Conservation (phyloP, 169 alveolate species). For the Besnoitia besnoiti region DNA sequence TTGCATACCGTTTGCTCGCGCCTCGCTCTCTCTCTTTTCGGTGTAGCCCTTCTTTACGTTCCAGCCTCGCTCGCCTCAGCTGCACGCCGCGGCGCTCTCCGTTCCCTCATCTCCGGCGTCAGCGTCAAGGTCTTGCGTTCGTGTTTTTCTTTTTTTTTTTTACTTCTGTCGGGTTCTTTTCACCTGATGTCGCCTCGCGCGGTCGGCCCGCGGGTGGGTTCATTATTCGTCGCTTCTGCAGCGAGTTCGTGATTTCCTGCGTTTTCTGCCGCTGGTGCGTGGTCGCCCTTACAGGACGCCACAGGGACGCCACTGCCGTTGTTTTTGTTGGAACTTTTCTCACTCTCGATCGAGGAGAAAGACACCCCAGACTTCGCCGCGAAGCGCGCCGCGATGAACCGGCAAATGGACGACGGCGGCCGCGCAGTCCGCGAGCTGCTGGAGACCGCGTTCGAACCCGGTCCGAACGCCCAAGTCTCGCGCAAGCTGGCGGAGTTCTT, state of each 20-base stretch:
- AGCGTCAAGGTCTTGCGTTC: background rate
- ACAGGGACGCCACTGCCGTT: constrained; percentile 82
- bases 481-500: constrained; percentile 72
- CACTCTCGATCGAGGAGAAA: constrained; percentile 85
- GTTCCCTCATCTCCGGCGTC: background rate
- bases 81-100: background rate
- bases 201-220: background rate
- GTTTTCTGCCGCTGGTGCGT: background rate
- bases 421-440: constrained; percentile 78
- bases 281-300: constrained; percentile 68
- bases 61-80: too few relatives aligned
- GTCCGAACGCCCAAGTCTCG: constrained; percentile 42
- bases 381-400: constrained; percentile 81
- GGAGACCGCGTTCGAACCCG: constrained; percentile 31
- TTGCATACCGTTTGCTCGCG: background rate
- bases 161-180: background rate
- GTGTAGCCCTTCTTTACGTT: too few relatives aligned
- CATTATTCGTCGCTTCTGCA: background rate
- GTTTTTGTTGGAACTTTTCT: constrained; percentile 83
- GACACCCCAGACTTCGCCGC: constrained; percentile 80
- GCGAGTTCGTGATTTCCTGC: too few relatives aligned
- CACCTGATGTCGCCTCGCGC: background rate
- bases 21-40: background rate
- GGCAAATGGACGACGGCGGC: constrained; percentile 80
- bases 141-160: background rate